A percentile compares a stretch with the other conserved stretches of the same genome.
These are phyloP conservation scores for Ramalina intermedia DNA, from an alignment of 495 filamentous ascomycete genomes.

Conservation along the genomic window DNA sequence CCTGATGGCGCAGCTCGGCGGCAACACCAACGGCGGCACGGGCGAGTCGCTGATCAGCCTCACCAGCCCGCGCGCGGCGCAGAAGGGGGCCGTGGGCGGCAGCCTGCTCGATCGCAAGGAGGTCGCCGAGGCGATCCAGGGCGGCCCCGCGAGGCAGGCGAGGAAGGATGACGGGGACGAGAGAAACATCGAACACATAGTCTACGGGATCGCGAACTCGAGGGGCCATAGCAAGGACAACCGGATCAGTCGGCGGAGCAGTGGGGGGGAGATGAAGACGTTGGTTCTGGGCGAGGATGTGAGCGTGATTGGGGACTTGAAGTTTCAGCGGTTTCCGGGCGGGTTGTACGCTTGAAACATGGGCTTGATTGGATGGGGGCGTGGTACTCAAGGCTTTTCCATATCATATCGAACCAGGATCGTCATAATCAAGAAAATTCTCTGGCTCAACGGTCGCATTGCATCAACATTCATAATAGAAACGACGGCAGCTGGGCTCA, in stretches of 20 bases:
- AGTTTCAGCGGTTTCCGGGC: too few species aligned
- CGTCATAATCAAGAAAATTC: too few species aligned
- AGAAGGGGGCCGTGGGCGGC: not conserved
- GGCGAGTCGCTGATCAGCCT: too few species aligned
- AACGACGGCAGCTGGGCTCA: too few species aligned
- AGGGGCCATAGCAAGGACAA: not conserved
- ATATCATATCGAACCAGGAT: too few species aligned
- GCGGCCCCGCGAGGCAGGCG: not conserved
- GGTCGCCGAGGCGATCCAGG: not conserved
- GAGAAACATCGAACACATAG: not conserved
- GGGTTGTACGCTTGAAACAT: too few species aligned
- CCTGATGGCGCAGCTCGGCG: conserved; percentile 1
- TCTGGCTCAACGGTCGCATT: too few species aligned
- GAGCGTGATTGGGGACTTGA: too few species aligned
- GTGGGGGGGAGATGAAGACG: not conserved
- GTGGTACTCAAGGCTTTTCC: too few species aligned
- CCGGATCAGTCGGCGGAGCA: not conserved
- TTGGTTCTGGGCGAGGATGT: not conserved
- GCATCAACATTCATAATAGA: too few species aligned
- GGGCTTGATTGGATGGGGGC: too few species aligned
- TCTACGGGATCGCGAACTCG: not conserved
- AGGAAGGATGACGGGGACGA: not conserved
- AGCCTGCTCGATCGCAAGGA: not conserved
- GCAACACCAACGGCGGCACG: not conserved
- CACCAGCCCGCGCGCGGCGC: too few species aligned